Evolutionary conservation across 2,329 filamentous ascomycete species (phyloP), one percentile per base, ranked within the genome.

Genomic region (Polychaeton citri): DNA sequence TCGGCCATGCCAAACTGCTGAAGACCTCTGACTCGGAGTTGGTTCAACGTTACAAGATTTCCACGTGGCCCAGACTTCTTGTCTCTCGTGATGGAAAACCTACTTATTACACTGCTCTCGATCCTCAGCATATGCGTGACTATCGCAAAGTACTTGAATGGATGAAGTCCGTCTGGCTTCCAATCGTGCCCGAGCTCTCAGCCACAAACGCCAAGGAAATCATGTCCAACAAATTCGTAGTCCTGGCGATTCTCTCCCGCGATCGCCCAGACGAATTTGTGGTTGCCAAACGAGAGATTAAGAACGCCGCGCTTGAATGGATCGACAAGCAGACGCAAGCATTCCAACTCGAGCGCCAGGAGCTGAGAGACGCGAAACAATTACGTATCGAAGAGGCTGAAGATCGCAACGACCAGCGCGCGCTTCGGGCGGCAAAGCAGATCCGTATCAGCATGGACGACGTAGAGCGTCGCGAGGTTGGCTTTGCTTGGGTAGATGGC

Each of bases 101-200:
- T 26, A 88, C 79, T 1, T 95, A 95, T 60, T 98, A 92, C 58
- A 81, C 77, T 19, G 83, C 81, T 6, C 70, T 95, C 26, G 81
- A 85, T 1, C 90, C 90, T 1, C 75, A 80, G 50, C 86, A 94
- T 49, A 96, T 96, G 83, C 79, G 90, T 39, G 83, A 98, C 52
- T 80, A 81, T 41, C 72, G 77, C 36, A 74, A 77, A 46, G 74
- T 98, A 8, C 66, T 94, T 13, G 71, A 72, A 38, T 98, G 90
- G 90, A 96, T 98, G 87, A 81, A 82, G 55, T 83, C 79, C 2
- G 86, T 94, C 12, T 98, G 92, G 90, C 69, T 95, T 13, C 90
- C 90, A 1, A 84, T 98, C 38, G 85, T 98, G 8, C 88, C 90
- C 0, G 90, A 98, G 58, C 69, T 98, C 37, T 94, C 84, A 0